Percentiles rank a stretch among this genome's conserved stretches.
Evolutionary conservation across 257 asterid genomes (phyloP).

Genomic region (Capsicum pubescens): DNA sequence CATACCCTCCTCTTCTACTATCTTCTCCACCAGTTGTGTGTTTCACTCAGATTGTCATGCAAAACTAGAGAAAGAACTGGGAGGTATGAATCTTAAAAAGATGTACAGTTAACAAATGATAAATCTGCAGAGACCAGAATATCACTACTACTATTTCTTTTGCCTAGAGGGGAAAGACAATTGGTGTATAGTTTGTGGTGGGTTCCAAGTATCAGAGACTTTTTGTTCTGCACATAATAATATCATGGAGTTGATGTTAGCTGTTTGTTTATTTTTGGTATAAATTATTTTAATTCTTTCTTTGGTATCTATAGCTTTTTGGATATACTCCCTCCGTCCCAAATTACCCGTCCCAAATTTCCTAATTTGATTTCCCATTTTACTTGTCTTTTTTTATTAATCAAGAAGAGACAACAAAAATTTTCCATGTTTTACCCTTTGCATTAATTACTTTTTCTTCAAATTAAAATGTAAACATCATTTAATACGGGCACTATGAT

Average conservation of each 20-base stretch:
- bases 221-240: background rate
- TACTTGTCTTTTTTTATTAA: no score
- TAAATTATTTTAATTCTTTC: background rate
- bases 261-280: background rate
- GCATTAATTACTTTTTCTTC: no score
- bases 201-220: background rate
- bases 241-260: background rate
- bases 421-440: no score
- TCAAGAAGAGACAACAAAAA: no score
- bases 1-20: conserved; percentile 5
- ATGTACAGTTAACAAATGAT: background rate
- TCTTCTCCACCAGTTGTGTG: background rate
- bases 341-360: no score
- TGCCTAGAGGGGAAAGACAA: background rate
- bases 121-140: background rate
- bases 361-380: no score
- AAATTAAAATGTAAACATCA: no score
- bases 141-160: background rate
- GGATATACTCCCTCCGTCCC: background rate
- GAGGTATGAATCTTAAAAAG: background rate
- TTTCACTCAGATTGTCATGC: background rate
- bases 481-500: no score
- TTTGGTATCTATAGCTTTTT: background rate
- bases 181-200: background rate
- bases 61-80: background rate